phyloP scores from a whole-genome alignment of 2,329 filamentous ascomycete species.

The Alternaria conjuncta region DNA sequence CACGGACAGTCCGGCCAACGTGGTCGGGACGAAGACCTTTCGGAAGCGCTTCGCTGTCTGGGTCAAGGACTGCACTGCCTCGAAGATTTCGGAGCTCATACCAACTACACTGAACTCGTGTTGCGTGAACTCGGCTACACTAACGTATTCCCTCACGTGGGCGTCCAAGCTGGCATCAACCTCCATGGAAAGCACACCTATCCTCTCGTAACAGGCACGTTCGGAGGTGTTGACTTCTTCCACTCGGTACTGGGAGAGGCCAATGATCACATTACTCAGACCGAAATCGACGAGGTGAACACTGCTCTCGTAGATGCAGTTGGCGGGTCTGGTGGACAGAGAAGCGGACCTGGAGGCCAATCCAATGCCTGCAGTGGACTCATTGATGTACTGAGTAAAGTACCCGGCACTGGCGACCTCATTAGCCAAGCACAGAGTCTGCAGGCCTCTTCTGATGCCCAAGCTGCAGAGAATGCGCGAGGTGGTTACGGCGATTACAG shows the following conservation, averaged over 20 bases:
- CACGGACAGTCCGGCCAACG: conserved; percentile 51
- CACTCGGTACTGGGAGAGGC: conserved; percentile 59
- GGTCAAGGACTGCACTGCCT: conserved; percentile 61
- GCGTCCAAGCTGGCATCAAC: conserved; percentile 53
- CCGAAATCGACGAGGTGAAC: conserved; percentile 57
- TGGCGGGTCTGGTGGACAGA: conserved; percentile 22
- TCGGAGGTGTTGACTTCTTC: conserved; percentile 60
- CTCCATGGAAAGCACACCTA: conserved; percentile 57
- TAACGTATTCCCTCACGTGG: conserved; percentile 61
- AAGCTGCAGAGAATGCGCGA: conserved; percentile 55
- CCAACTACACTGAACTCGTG: conserved; percentile 62
- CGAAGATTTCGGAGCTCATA: conserved; percentile 63
- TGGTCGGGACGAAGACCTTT: conserved; percentile 54
- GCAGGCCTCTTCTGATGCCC: conserved; percentile 56
- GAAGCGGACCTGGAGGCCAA: conserved; percentile 41
- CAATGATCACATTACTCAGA: conserved; percentile 57
- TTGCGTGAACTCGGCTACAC: conserved; percentile 59
- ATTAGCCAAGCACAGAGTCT: conserved; percentile 55
- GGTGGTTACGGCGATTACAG: conserved; percentile 47
- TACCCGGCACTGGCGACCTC: conserved; percentile 66
- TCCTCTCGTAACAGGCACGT: conserved; percentile 62
- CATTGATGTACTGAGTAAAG: conserved; percentile 73
- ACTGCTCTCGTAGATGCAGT: conserved; percentile 52
- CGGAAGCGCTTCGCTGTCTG: conserved; percentile 58
- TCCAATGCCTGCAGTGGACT: conserved; percentile 53